A percentile compares a stretch with the other conserved stretches of the same genome.
phyloP scores from a whole-genome alignment of 257 asterid species.

The Fraxinus americana region DNA sequence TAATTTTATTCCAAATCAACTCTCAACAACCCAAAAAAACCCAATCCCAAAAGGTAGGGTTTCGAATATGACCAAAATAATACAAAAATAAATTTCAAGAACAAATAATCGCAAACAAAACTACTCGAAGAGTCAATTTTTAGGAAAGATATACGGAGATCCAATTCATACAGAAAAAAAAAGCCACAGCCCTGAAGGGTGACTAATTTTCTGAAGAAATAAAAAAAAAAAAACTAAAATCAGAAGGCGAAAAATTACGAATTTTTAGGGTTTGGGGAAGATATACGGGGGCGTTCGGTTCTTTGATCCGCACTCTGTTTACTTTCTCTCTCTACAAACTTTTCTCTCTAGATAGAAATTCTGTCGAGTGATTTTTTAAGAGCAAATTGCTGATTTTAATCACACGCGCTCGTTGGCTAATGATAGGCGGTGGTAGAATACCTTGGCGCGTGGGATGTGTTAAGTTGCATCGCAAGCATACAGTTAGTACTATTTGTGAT shows the following conservation, averaged over 20 bases:
- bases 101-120: constrained; percentile 9
- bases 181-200: constrained; percentile 10
- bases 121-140: constrained; percentile 9
- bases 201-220: constrained; percentile 10
- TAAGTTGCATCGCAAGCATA: not conserved
- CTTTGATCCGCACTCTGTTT: constrained; percentile 50
- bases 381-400: constrained; percentile 29
- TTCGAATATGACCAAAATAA: constrained; percentile 20
- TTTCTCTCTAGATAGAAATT: constrained; percentile 39
- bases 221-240: constrained; percentile 2
- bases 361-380: constrained; percentile 16
- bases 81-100: constrained; percentile 18
- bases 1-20: constrained; percentile 31
- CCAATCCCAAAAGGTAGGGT: constrained; percentile 43
- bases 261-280: constrained; percentile 49
- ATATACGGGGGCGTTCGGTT: constrained; percentile 31
- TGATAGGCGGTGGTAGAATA: constrained; percentile 32
- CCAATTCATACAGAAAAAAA: constrained; percentile 10
- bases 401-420: constrained; percentile 36
- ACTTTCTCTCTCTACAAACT: constrained; percentile 45
- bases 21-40: constrained; percentile 40
- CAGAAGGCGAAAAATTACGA: not conserved
- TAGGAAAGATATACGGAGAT: constrained; percentile 28
- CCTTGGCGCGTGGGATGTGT: constrained; percentile 21
- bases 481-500: not conserved